phyloP scores from a whole-genome alignment of 2,329 filamentous ascomycete species.

The Phyllosticta citrichinensis region DNA sequence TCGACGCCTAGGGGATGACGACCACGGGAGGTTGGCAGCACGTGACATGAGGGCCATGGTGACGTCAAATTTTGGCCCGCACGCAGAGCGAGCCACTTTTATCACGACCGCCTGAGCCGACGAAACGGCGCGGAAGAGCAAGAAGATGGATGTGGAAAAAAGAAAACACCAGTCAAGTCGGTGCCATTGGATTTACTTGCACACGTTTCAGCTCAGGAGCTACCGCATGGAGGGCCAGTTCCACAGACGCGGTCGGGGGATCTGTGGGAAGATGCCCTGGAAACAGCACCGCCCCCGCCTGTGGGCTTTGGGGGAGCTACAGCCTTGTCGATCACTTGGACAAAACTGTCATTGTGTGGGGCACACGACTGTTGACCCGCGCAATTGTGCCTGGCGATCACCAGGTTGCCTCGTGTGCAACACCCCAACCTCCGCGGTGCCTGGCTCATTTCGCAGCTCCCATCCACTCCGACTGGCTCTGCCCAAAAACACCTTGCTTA shows the following conservation, averaged over 20 bases:
- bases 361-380: neutral
- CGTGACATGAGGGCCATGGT: neutral
- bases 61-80: neutral
- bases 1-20: neutral
- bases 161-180: neutral
- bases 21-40: neutral
- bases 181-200: neutral
- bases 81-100: neutral
- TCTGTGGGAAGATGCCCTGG: neutral
- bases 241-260: neutral
- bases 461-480: neutral
- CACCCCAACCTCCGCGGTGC: neutral
- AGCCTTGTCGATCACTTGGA: neutral
- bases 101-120: neutral
- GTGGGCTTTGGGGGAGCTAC: neutral
- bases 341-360: neutral
- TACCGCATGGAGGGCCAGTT: neutral
- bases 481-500: neutral
- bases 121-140: neutral
- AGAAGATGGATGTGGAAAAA: neutral
- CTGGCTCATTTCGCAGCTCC: neutral
- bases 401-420: neutral
- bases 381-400: neutral
- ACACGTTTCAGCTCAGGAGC: neutral
- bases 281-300: neutral